Evolutionary conservation across 1,284 basidiomycete genomes (phyloP), one percentile per base, ranked within the genome.

Genomic region (Fomes fomentarius): DNA sequence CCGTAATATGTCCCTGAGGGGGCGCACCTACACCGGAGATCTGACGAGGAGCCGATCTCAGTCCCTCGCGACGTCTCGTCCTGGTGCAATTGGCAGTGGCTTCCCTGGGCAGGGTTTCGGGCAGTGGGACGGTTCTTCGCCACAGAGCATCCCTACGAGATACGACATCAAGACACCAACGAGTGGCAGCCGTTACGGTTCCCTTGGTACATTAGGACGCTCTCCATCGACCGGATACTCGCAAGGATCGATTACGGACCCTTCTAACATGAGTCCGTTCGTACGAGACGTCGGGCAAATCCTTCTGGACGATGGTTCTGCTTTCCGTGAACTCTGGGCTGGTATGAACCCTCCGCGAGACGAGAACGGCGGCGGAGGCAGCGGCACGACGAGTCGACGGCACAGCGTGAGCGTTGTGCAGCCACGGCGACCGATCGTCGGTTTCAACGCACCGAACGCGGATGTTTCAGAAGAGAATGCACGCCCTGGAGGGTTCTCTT

Each of bases 381-480:
- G 90, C 64, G 93, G 93, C 0, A 88, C 90, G 1, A 93, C 92
- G 10, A 92, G 89, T 63, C 76, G 93, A 40, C 76, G 93, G 34
- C 93, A 95, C 65, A 92, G 89, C 57, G 92, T 96, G 59, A 93
- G 89, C 54, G 85, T 94, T 55, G 89, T 94, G 15, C 89, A 87
- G 67, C 85, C 88, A 0, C 77, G 88, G 14, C 73, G 85, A 55
- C 84, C 84, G 4, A 74, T 86, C 55, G 78, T 87, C 21, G 84
- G 85, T 9, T 88, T 92, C 69, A 84, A 83, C 59, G 84, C 80
- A 1, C 81, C 84, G 0, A 80, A 78, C 12, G 69, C 66, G 25
- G 79, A 81, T 41, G 68, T 66, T 25, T 66, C 71, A 37, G 82
- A 85, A 35, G 82, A 83, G 37, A 65, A 71, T 22, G 66, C 56